Conservation (phyloP, 257 asterid species). For the Solanum megistacrolobum region DNA sequence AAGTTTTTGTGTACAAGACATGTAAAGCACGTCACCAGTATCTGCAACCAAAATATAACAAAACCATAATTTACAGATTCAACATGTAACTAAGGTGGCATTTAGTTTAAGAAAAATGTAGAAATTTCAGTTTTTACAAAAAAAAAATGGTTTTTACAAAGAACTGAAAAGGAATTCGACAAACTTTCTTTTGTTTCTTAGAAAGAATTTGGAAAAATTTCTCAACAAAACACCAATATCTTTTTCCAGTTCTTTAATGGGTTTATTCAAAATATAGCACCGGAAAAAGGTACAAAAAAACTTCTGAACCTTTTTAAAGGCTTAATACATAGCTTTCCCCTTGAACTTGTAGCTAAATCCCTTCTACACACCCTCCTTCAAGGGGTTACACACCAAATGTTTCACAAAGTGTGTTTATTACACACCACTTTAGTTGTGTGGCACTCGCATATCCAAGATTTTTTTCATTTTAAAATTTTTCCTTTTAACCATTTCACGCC, state of each 20-base stretch:
- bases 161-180: background rate
- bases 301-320: background rate
- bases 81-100: background rate
- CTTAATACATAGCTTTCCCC: background rate
- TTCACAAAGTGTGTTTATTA: background rate
- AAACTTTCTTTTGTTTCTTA: background rate
- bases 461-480: background rate
- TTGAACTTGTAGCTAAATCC: background rate
- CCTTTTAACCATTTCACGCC: background rate
- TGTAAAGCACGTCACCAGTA: slow-evolving; percentile 31
- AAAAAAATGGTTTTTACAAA: background rate
- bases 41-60: slow-evolving; percentile 34
- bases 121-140: background rate
- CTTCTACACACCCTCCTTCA: background rate
- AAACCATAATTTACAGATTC: background rate
- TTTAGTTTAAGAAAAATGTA: background rate
- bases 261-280: background rate
- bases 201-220: background rate
- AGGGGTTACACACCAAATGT: background rate
- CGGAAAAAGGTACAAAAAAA: background rate
- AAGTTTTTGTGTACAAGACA: slow-evolving; percentile 44
- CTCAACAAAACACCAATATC: background rate
- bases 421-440: background rate
- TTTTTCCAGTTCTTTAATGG: background rate
- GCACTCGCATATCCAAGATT: background rate